A percentile compares a stretch with the other conserved stretches of the same genome.
Evolutionary conservation across 129 eudicot species (phyloP).

Genomic region (Flaveria trinervia): DNA sequence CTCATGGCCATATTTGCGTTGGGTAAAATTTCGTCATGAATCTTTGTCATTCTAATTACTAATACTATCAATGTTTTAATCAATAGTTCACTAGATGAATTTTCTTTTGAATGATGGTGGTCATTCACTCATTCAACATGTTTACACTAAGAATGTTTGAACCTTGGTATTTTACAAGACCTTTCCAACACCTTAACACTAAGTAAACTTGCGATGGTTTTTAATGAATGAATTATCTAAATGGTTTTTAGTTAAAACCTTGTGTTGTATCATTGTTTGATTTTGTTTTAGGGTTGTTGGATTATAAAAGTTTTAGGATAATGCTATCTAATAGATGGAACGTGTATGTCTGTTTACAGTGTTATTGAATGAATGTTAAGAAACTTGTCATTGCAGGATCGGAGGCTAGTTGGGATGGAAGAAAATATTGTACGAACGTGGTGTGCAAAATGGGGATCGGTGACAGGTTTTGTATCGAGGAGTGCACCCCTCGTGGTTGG

Average conservation of each 20-base stretch:
- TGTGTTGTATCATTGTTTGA: too few relatives aligned
- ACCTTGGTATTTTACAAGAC: too few relatives aligned
- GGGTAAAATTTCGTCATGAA: background rate
- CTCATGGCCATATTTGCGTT: conserved; percentile 12
- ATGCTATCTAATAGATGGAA: background rate
- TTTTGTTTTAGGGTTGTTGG: too few relatives aligned
- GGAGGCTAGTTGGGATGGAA: conserved; percentile 9
- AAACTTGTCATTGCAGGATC: background rate
- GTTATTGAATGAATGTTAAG: background rate
- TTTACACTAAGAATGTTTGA: too few relatives aligned
- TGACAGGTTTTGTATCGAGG: background rate
- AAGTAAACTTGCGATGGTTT: too few relatives aligned
- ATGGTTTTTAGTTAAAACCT: too few relatives aligned
- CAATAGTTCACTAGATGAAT: too few relatives aligned
- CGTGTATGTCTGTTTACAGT: background rate
- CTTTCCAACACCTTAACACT: too few relatives aligned
- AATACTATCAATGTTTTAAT: too few relatives aligned
- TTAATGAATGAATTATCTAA: too few relatives aligned
- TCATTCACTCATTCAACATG: too few relatives aligned
- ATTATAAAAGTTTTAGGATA: too few relatives aligned
- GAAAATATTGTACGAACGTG: conserved; percentile 13
- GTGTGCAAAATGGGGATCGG: background rate
- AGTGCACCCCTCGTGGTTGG: conserved; percentile 25
- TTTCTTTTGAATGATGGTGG: background rate
- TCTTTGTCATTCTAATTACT: background rate